Evolutionary conservation across 208 protist species (phyloP).

Genomic region (Phytomonas sp.): DNA sequence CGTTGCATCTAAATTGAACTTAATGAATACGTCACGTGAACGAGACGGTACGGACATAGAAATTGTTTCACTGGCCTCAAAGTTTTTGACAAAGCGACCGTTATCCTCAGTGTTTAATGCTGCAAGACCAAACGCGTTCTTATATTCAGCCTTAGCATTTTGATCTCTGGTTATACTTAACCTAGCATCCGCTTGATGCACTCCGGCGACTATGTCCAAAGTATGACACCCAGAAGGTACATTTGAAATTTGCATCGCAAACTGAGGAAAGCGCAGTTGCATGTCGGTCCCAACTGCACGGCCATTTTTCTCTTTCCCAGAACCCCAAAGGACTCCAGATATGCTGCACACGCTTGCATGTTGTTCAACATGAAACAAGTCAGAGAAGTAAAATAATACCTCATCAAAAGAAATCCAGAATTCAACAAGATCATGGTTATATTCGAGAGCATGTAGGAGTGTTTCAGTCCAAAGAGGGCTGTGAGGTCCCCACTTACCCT

Average conservation of each 20-base stretch:
- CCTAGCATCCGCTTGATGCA: slow-evolving; percentile 72
- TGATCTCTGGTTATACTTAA: slow-evolving; percentile 45
- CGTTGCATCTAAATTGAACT: slow-evolving; percentile 17
- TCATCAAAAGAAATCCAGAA: slow-evolving; percentile 83
- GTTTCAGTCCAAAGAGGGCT: slow-evolving; percentile 41
- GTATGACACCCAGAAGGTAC: slow-evolving; percentile 16
- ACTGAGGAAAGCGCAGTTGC: slow-evolving; percentile 40
- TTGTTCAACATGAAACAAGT: slow-evolving; percentile 30
- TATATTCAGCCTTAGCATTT: slow-evolving; percentile 36
- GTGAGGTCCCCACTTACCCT: slow-evolving; percentile 55
- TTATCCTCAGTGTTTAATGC: slow-evolving; percentile 54
- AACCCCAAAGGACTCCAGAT: slow-evolving; percentile 14
- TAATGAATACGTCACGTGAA: slow-evolving; percentile 19
- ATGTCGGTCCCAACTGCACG: slow-evolving; percentile 13
- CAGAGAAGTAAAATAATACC: slow-evolving; percentile 79
- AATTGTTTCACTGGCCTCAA: slow-evolving; percentile 33
- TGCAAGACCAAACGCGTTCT: slow-evolving; percentile 43
- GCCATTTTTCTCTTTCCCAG: slow-evolving; percentile 14
- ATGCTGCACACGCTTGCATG: slow-evolving; percentile 17
- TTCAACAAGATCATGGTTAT: slow-evolving; percentile 21
- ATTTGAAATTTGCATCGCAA: slow-evolving; percentile 30
- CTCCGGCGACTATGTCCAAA: slow-evolving; percentile 42
- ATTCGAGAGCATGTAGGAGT: slow-evolving; percentile 13
- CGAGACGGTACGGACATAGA: slow-evolving; percentile 14
- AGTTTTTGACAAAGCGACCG: slow-evolving; percentile 24